Conservation (phyloP, 306 rosid genomes). For the Rubus parviflorus region DNA sequence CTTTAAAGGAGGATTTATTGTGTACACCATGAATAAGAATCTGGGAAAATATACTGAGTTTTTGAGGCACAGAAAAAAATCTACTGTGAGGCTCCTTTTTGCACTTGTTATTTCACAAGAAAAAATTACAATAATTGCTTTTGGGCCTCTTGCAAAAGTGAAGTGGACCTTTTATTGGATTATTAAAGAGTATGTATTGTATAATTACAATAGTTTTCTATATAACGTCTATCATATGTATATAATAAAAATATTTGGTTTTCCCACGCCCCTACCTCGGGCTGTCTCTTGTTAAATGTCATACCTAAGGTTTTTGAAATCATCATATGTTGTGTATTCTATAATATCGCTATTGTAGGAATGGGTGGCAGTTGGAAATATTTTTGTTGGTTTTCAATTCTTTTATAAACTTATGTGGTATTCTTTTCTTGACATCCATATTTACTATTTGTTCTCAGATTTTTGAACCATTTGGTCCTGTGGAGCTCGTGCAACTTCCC, state of each 20-base stretch:
- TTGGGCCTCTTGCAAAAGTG: background rate
- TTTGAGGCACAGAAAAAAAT: background rate
- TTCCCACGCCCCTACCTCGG: background rate
- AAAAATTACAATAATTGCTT: background rate
- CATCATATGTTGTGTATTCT: background rate
- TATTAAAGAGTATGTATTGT: background rate
- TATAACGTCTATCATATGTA: background rate
- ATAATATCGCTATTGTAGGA: background rate
- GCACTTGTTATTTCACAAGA: background rate
- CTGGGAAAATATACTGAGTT: background rate
- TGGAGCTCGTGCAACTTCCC: slow-evolving; percentile 93
- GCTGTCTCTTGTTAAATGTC: background rate
- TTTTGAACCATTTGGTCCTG: slow-evolving; percentile 97
- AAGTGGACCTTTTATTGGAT: background rate
- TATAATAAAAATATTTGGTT: background rate
- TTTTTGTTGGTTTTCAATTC: background rate
- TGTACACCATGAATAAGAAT: background rate
- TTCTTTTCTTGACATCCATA: slow-evolving; percentile 19
- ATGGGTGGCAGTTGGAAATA: too few species aligned
- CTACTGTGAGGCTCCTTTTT: background rate
- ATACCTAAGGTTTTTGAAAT: too few species aligned
- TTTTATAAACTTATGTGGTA: background rate
- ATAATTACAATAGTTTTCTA: background rate
- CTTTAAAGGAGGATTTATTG: background rate
- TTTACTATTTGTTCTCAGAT: slow-evolving; percentile 51